phyloP scores from a whole-genome alignment of 805 yeast species.

The Saturnispora mendoncae region DNA sequence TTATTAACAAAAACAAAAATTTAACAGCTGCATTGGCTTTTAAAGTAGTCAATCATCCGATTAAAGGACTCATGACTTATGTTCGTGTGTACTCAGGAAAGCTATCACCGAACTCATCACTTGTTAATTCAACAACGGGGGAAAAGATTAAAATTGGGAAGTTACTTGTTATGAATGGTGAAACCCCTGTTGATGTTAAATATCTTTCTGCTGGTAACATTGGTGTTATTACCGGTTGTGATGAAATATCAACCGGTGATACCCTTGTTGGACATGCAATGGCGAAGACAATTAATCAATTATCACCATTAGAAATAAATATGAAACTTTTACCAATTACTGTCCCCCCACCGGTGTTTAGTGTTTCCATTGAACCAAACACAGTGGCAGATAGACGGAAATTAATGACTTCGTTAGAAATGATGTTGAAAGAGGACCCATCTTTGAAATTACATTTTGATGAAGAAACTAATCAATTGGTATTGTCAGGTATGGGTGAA shows the following conservation, averaged over 20 bases:
- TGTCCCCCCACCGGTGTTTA: conserved; percentile 89
- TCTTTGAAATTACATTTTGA: conserved; percentile 63
- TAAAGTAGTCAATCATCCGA: conserved; percentile 81
- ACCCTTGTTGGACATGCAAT: conserved; percentile 61
- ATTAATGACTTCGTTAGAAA: conserved; percentile 59
- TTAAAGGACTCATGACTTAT: conserved; percentile 74
- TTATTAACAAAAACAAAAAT: conserved; percentile 50
- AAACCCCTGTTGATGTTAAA: conserved; percentile 64
- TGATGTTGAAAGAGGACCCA: conserved; percentile 82
- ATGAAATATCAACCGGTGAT: conserved; percentile 80
- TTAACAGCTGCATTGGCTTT: conserved; percentile 78
- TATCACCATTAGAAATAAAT: conserved; percentile 31
- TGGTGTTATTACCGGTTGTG: conserved; percentile 77
- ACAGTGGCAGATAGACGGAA: conserved; percentile 73
- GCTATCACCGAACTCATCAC: conserved; percentile 50
- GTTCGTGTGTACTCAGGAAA: conserved; percentile 84
- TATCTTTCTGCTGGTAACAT: conserved; percentile 69
- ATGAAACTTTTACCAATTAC: conserved; percentile 63
- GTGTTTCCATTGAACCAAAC: conserved; percentile 72
- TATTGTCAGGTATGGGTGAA: conserved; percentile 95
- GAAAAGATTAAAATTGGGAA: conserved; percentile 57
- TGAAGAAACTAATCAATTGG: conserved; percentile 83
- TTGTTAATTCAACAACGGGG: conserved; percentile 63
- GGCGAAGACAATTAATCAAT: conserved; percentile 32
- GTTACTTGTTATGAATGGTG: conserved; percentile 80